Conservation (phyloP, 1,284 basidiomycete genomes). For the Moesziomyces sp. region DNA sequence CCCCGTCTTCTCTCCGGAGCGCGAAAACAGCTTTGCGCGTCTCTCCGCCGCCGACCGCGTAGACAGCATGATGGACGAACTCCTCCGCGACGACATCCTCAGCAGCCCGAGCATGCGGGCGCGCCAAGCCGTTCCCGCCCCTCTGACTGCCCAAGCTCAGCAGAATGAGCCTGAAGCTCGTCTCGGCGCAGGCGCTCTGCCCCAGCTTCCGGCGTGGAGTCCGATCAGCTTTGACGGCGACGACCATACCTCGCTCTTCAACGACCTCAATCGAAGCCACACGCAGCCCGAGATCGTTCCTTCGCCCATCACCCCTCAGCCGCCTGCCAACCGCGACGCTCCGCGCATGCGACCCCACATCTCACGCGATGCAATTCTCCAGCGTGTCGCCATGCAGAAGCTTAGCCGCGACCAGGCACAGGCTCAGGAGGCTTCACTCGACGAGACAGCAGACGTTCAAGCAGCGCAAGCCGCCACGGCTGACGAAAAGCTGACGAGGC, state of each 20-base stretch:
- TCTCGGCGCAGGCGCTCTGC: conserved; percentile 25
- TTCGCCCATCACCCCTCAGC: conserved; percentile 8
- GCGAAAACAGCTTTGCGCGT: conserved; percentile 44
- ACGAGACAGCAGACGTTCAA: not conserved
- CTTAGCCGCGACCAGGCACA: conserved; percentile 35
- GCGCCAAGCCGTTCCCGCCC: conserved; percentile 11
- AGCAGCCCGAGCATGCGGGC: conserved; percentile 33
- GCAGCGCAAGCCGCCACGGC: not conserved
- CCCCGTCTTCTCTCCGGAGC: conserved; percentile 13
- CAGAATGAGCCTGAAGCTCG: not conserved
- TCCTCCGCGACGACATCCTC: conserved; percentile 58
- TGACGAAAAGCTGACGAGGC: conserved; percentile 10
- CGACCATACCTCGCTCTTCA: conserved; percentile 16
- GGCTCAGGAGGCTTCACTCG: not conserved
- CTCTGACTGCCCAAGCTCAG: conserved; percentile 13
- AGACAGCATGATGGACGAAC: conserved; percentile 63
- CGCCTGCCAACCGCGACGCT: conserved; percentile 14
- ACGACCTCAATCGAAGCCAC: conserved; percentile 16
- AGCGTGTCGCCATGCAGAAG: conserved; percentile 59
- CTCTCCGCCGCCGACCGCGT: conserved; percentile 57
- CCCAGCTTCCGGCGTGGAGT: conserved; percentile 61
- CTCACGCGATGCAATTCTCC: conserved; percentile 61
- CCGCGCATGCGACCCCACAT: conserved; percentile 59
- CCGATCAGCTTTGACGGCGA: conserved; percentile 52
- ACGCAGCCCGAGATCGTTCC: conserved; percentile 22